These are phyloP conservation scores for Heterobasidion annosum DNA, from an alignment of 1,284 basidiomycete genomes.

Conservation along the genomic window DNA sequence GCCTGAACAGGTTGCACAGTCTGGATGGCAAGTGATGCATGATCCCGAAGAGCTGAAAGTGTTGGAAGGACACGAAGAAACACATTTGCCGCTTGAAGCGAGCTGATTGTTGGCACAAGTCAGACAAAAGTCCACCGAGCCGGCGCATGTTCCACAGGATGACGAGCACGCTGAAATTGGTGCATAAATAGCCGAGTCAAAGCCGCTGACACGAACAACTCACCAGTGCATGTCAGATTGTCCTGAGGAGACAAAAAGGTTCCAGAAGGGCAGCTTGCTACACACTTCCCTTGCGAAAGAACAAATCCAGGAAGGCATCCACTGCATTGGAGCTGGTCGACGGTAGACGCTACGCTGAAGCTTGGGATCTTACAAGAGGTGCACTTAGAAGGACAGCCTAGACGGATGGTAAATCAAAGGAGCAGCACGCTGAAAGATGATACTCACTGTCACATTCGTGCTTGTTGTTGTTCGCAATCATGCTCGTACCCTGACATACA, in stretches of 20 bases:
- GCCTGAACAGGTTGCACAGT: conserved; percentile 71
- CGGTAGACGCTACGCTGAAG: conserved; percentile 60
- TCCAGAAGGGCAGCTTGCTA: conserved; percentile 59
- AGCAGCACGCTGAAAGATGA: background rate
- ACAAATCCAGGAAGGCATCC: conserved; percentile 70
- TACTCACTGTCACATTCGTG: conserved; percentile 68
- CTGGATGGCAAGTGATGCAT: conserved; percentile 70
- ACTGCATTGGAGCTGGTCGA: conserved; percentile 61
- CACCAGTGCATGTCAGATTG: conserved; percentile 60
- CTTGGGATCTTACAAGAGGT: conserved; percentile 64
- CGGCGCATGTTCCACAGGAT: conserved; percentile 61
- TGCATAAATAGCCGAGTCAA: conserved; percentile 5
- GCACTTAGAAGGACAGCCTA: conserved; percentile 73
- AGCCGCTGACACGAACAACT: background rate
- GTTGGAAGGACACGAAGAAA: conserved; percentile 61
- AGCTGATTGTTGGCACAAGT: conserved; percentile 58
- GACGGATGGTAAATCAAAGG: background rate
- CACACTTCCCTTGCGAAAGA: conserved; percentile 59
- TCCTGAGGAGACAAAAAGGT: conserved; percentile 65
- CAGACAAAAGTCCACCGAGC: conserved; percentile 59
- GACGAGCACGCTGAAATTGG: conserved; percentile 57
- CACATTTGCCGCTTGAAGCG: conserved; percentile 62
- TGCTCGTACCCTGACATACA: conserved; percentile 57
- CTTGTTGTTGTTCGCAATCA: conserved; percentile 77
- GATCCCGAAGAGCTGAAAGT: conserved; percentile 55